Conservation (phyloP, 2,329 filamentous ascomycete species). For the Fusarium subglutinans region DNA sequence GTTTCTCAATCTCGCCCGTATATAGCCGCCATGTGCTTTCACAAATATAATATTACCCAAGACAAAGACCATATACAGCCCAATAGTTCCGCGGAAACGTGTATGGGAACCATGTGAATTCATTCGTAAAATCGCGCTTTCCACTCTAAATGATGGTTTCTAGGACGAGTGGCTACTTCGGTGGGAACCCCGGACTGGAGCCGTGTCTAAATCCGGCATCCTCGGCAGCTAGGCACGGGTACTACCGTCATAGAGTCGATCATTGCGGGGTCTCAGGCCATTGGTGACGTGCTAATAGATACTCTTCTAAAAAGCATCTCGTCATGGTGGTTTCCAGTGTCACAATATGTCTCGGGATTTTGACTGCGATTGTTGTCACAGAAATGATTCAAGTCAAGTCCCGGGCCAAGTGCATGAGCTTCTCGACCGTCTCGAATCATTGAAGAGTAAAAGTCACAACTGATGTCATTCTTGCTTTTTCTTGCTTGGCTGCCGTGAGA, state of each 20-base stretch:
- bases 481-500: background rate
- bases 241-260: background rate
- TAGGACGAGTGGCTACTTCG: background rate
- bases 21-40: too few species aligned
- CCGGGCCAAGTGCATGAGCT: background rate
- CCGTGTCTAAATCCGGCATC: background rate
- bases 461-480: background rate
- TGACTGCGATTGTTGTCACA: background rate
- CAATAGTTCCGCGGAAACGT: background rate
- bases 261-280: too few species aligned
- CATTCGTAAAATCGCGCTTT: accelerated
- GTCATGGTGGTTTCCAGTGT: background rate
- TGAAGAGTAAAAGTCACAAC: too few species aligned
- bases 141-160: background rate
- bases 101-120: too few species aligned
- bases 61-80: too few species aligned
- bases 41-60: too few species aligned
- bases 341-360: background rate
- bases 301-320: too few species aligned
- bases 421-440: accelerated
- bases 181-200: too few species aligned
- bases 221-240: background rate
- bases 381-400: too few species aligned
- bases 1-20: background rate
- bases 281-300: background rate